These are phyloP conservation scores for Coemansia sp. DNA, from an alignment of 192 early-diverging fungal species.

Conservation along the genomic window DNA sequence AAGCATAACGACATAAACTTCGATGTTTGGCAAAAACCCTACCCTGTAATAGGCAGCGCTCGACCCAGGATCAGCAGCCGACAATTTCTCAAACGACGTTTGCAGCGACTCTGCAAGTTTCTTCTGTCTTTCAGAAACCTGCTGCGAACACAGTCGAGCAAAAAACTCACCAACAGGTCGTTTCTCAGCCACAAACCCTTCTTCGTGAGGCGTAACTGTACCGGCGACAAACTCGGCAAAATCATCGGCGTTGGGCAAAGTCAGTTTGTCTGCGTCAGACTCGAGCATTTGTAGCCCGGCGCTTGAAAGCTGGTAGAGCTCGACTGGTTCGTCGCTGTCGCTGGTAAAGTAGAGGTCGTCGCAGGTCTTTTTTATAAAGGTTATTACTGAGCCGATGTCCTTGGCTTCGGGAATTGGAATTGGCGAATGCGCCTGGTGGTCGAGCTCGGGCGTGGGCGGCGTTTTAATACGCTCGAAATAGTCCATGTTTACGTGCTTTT, in stretches of 20 bases:
- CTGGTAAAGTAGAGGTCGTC: conserved; percentile 49
- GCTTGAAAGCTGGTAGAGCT: conserved; percentile 43
- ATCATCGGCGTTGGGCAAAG: conserved; percentile 30
- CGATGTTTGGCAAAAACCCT: conserved; percentile 42
- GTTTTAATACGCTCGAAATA: conserved; percentile 53
- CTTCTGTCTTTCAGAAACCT: conserved; percentile 35
- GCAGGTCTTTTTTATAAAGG: conserved; percentile 45
- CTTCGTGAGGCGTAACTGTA: conserved; percentile 11
- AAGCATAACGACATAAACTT: conserved; percentile 54
- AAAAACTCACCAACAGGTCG: conserved; percentile 30
- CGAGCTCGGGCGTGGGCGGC: conserved; percentile 11
- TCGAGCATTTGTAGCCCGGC: conserved; percentile 32
- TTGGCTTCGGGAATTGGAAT: conserved; percentile 23
- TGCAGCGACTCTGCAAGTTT: conserved; percentile 34
- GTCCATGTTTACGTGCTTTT: conserved; percentile 26
- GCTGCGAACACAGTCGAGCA: conserved; percentile 30
- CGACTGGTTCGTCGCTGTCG: conserved; percentile 53
- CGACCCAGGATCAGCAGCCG: conserved; percentile 20
- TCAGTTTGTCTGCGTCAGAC: conserved; percentile 33
- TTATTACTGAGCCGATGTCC: conserved; percentile 25
- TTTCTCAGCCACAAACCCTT: conserved; percentile 43
- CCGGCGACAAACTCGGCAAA: conserved; percentile 50
- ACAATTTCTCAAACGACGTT: conserved; percentile 17
- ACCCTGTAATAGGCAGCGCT: conserved; percentile 41
- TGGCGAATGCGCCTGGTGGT: conserved; percentile 35